Percentiles rank a stretch among this genome's conserved stretches.
These are phyloP conservation scores for Cryphonectria carpinicola DNA, from an alignment of 2,329 filamentous ascomycete genomes.

Conservation along the genomic window DNA sequence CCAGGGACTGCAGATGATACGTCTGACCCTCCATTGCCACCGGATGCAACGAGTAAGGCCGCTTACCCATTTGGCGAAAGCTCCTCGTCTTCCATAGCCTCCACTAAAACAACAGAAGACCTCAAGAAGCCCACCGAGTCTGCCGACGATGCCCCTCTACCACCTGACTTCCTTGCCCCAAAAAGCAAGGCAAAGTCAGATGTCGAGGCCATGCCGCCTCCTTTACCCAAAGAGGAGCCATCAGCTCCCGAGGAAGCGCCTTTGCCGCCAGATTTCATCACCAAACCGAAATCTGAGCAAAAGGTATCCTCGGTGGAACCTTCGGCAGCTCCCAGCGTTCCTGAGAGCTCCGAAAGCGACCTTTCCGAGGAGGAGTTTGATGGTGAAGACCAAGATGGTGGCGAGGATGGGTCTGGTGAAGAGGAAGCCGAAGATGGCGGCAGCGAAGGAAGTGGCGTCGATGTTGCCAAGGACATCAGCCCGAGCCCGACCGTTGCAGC, in stretches of 20 bases:
- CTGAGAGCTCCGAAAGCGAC: constrained; percentile 41
- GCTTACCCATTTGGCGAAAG: constrained; percentile 54
- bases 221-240: constrained; percentile 24
- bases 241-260: constrained; percentile 32
- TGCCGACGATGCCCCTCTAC: constrained; percentile 35
- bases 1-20: constrained; percentile 37
- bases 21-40: constrained; percentile 51
- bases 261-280: constrained; percentile 35
- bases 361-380: constrained; percentile 35
- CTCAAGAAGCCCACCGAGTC: constrained; percentile 30
- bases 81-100: constrained; percentile 55
- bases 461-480: constrained; percentile 67
- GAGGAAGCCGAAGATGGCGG: constrained; percentile 51
- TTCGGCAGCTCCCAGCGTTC: constrained; percentile 39
- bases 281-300: constrained; percentile 30
- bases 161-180: constrained; percentile 41
- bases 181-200: constrained; percentile 35
- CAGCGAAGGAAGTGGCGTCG: constrained; percentile 64
- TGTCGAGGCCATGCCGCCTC: background rate
- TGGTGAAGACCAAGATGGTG: constrained; percentile 39
- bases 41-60: constrained; percentile 59
- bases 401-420: constrained; percentile 44
- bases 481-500: constrained; percentile 50
- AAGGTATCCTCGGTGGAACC: constrained; percentile 34
- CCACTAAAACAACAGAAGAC: constrained; percentile 41